These are phyloP conservation scores for Metahyphopichia silvanorum DNA, from an alignment of 805 yeast genomes.

Conservation along the genomic window DNA sequence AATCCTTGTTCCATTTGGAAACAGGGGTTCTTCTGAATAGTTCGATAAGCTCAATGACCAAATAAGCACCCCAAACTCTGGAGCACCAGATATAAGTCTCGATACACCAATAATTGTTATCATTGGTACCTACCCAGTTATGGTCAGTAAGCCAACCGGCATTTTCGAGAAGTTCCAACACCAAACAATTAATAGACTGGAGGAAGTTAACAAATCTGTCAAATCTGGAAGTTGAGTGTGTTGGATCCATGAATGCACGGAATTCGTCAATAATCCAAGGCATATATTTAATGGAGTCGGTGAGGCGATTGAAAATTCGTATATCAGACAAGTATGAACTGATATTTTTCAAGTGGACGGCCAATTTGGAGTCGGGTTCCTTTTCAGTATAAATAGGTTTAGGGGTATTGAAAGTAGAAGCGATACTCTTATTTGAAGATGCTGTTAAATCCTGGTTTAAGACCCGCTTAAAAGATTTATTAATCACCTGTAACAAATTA, in stretches of 20 bases:
- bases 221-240: slow-evolving; percentile 19
- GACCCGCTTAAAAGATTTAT: slow-evolving; percentile 2
- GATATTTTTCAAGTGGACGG: slow-evolving; percentile 31
- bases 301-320: slow-evolving; percentile 39
- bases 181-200: slow-evolving; percentile 39
- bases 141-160: slow-evolving; percentile 47
- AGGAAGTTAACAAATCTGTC: slow-evolving; percentile 33
- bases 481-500: slow-evolving; percentile 18
- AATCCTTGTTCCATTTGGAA: slow-evolving; percentile 30
- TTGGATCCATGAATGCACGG: slow-evolving; percentile 22
- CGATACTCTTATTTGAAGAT: slow-evolving; percentile 11
- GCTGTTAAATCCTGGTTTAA: slow-evolving; percentile 13
- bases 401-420: slow-evolving; percentile 5
- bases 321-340: slow-evolving; percentile 38
- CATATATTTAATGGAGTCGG: slow-evolving; percentile 39
- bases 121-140: slow-evolving; percentile 40
- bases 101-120: slow-evolving; percentile 40
- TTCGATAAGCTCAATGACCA: slow-evolving; percentile 37
- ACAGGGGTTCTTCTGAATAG: slow-evolving; percentile 38
- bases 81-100: slow-evolving; percentile 44
- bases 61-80: slow-evolving; percentile 42
- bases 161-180: slow-evolving; percentile 39
- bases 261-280: slow-evolving; percentile 45
- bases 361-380: slow-evolving; percentile 18
- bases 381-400: slow-evolving; percentile 8